A percentile compares a stretch with the other conserved stretches of the same genome.
phyloP scores from a whole-genome alignment of 176 grass and related monocot species.

The Echinochloa phyllopogon region DNA sequence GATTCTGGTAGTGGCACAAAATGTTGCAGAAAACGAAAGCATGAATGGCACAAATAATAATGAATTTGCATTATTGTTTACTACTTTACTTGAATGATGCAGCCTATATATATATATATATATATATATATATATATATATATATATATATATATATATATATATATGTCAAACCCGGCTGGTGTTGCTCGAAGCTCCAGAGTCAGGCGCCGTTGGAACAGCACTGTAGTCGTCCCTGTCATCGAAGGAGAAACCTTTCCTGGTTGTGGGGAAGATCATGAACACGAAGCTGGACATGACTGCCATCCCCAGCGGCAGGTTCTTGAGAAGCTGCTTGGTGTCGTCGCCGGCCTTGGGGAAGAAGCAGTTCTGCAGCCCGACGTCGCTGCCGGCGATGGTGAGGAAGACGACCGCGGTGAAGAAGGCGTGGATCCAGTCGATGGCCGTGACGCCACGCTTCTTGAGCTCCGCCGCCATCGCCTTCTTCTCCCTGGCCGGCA shows the following conservation, averaged over 20 bases:
- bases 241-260: not conserved
- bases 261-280: conserved; percentile 44
- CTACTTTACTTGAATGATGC: no score
- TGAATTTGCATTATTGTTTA: no score
- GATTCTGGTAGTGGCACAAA: no score
- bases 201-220: no score
- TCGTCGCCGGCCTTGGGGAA: not conserved
- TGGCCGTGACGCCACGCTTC: not conserved
- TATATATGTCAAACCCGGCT: no score
- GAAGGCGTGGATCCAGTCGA: not conserved
- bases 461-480: not conserved
- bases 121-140: no score
- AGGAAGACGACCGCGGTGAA: not conserved
- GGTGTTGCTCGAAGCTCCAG: no score
- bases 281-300: conserved; percentile 54
- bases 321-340: conserved; percentile 33
- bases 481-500: not conserved
- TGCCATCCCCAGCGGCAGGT: conserved; percentile 31
- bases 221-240: no score
- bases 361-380: conserved; percentile 6
- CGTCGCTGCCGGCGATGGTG: not conserved
- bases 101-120: no score
- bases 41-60: no score
- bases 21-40: no score
- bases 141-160: no score